Conservation (phyloP, 2,329 filamentous ascomycete species). For the Monosporascus ibericus region DNA sequence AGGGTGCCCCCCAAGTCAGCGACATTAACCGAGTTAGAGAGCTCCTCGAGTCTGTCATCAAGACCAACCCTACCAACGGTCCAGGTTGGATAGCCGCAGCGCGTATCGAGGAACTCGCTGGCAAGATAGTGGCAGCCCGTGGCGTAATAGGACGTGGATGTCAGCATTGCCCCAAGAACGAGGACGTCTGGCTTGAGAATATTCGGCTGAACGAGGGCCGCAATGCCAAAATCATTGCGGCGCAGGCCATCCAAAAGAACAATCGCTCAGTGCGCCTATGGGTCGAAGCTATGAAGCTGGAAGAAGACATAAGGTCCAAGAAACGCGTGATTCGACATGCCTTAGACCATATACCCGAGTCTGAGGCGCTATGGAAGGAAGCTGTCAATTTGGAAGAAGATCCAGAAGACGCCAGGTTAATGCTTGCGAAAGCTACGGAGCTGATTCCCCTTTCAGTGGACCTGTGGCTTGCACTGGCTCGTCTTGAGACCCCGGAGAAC, state of each 20-base stretch:
- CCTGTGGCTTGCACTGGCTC: constrained; percentile 88
- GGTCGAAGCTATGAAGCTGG: constrained; percentile 92
- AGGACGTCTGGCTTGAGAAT: constrained; percentile 94
- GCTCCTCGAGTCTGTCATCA: constrained; percentile 92
- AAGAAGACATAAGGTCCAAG: constrained; percentile 74
- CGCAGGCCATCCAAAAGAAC: constrained; percentile 88
- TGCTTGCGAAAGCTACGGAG: constrained; percentile 92
- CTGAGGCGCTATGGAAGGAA: constrained; percentile 96
- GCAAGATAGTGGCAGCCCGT: constrained; percentile 82
- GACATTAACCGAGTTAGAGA: constrained; percentile 92
- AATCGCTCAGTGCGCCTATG: constrained; percentile 82
- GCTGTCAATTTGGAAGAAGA: constrained; percentile 94
- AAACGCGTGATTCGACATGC: constrained; percentile 91
- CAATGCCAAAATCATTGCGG: constrained; percentile 93
- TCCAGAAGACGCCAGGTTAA: constrained; percentile 74
- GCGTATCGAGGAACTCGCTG: constrained; percentile 84
- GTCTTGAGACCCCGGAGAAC: constrained; percentile 82
- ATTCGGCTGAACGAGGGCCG: constrained; percentile 87
- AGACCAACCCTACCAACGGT: constrained; percentile 91
- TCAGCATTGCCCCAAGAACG: constrained; percentile 84
- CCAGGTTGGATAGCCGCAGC: constrained; percentile 95
- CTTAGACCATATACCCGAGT: constrained; percentile 87
- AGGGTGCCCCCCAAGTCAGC: constrained; percentile 78
- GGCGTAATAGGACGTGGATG: constrained; percentile 85
- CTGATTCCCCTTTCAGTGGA: constrained; percentile 92